Evolutionary conservation across 176 grass and related monocot species (phyloP), one percentile per base, ranked within the genome.

Genomic region (Musa itinerans): DNA sequence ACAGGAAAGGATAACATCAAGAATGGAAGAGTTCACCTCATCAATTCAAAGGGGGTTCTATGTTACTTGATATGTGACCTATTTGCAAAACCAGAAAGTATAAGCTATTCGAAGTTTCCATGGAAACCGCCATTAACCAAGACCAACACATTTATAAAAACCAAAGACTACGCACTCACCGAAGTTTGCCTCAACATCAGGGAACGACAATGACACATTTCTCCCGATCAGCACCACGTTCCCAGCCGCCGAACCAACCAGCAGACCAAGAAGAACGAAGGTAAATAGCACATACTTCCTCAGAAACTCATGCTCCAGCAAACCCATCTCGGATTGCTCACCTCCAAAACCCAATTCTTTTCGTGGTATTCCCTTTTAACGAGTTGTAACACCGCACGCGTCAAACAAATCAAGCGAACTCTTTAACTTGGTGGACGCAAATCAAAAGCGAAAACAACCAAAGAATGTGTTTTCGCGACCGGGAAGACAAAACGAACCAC

Each of bases 141-240:
- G 29, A 34, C 3, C 15, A 59, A 19, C 1, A 21, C 57, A 59
- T 15, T 13, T 34, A 7, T 5, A 66, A 11, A 24, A 11, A 1
- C 8, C 24, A 27, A 66, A 66, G n/a, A 15, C 1, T 11, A 58
- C 19, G 9, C 13, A 12, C 59, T 76, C 20, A 76, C 74, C 59
- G 51, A 76, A 76, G 26, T 76, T 64, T 17, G 74, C 74, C 26
- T 76, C 74, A 19, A 65, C 48, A 62, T 76, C 74, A 3, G 57
- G 27, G 48, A 76, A 64, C 20, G 74, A 65, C 15, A 76, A 64
- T 1, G 74, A 76, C 0, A 76, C 34, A 10, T 76, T 76, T 59
- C 26, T 64, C 9, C 74, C 74, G 5, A 76, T 76, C 43, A 76
- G 43, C 57, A 76, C 74, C 34, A 76, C 57, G 65, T 76, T 76